phyloP scores from a whole-genome alignment of 306 rosid species.

The Trifolium subterraneum region DNA sequence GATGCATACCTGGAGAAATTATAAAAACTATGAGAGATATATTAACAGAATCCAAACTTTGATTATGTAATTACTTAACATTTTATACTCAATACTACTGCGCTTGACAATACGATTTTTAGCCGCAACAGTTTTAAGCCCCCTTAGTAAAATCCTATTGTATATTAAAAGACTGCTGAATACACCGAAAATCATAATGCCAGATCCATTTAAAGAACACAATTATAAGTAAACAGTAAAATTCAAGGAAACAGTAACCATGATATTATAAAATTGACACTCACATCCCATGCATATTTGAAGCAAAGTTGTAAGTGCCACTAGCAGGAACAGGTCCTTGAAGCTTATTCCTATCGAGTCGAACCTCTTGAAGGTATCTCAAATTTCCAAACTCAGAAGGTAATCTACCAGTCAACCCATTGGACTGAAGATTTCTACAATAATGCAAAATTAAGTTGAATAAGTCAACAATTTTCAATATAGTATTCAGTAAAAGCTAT shows the following conservation, averaged over 20 bases:
- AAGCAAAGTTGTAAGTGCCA: slow-evolving; percentile 38
- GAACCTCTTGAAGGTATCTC: slow-evolving; percentile 74
- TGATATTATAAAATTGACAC: slow-evolving; percentile 43
- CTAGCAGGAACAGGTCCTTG: slow-evolving; percentile 82
- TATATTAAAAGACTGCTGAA: not conserved
- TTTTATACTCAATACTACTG: slow-evolving; percentile 22
- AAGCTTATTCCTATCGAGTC: slow-evolving; percentile 85
- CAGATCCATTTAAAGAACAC: not conserved
- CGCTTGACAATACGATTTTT: slow-evolving; percentile 26
- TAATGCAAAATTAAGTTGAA: slow-evolving; percentile 40
- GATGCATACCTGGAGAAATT: slow-evolving; percentile 70
- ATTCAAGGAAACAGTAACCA: slow-evolving; percentile 5
- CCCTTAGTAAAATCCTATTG: slow-evolving; percentile 23
- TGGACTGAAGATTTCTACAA: slow-evolving; percentile 83
- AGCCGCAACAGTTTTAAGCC: slow-evolving; percentile 3
- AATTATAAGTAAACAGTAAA: not conserved
- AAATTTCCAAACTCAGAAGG: slow-evolving; percentile 78
- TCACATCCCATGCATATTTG: slow-evolving; percentile 67
- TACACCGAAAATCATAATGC: not conserved
- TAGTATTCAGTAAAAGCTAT: slow-evolving; percentile 9
- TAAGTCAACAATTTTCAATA: slow-evolving; percentile 36
- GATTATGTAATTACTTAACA: slow-evolving; percentile 1
- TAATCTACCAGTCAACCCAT: slow-evolving; percentile 74
- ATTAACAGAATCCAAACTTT: slow-evolving; percentile 35
- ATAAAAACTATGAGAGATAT: slow-evolving; percentile 32